phyloP scores from a whole-genome alignment of 2,329 filamentous ascomycete genomes.

The Fusarium haematococcum region DNA sequence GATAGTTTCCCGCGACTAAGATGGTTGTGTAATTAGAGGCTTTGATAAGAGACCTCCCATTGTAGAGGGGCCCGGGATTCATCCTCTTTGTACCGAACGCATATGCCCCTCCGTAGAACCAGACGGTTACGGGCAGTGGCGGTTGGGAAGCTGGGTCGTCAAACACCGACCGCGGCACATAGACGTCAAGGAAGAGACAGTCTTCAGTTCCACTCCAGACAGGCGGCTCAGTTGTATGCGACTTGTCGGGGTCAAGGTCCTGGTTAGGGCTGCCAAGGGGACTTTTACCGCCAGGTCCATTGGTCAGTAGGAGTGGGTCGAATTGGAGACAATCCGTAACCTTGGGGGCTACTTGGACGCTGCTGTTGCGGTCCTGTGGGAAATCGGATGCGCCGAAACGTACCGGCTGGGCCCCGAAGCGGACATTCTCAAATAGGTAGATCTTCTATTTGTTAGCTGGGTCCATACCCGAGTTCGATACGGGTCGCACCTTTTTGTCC shows the following conservation, averaged over 20 bases:
- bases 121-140: neutral
- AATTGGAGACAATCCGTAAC: neutral
- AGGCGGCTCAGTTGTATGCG: too few relatives aligned
- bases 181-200: slow-evolving; percentile 1
- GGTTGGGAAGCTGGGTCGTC: neutral
- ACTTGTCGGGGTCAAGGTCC: neutral
- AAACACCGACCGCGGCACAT: neutral
- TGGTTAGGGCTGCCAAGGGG: neutral
- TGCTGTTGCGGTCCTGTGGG: neutral
- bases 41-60: neutral
- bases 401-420: neutral
- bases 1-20: slow-evolving; percentile 49
- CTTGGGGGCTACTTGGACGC: neutral
- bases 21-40: slow-evolving; percentile 42
- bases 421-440: neutral
- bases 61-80: neutral
- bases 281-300: neutral
- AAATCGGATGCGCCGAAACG: neutral
- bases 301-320: neutral
- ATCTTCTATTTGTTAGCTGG: neutral
- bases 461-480: neutral
- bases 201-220: neutral
- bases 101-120: neutral
- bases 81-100: neutral
- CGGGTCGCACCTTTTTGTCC: neutral